phyloP scores from a whole-genome alignment of 176 grass and related monocot species.

The Miscanthus lutarioriparius region DNA sequence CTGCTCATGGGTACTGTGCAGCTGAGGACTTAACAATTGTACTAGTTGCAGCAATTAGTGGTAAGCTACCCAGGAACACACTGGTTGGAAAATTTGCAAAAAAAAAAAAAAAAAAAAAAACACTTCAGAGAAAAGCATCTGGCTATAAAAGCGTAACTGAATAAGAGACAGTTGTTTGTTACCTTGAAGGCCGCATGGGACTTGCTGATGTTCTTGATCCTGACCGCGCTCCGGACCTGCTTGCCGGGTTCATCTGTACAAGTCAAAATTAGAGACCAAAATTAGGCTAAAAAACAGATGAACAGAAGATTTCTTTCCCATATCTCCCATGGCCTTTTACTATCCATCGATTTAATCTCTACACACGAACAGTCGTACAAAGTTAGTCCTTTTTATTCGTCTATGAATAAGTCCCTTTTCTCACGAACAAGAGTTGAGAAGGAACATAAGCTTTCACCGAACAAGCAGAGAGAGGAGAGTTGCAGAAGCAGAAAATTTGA shows the following conservation, averaged over 20 bases:
- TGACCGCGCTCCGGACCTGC: constrained; percentile 85
- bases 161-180: background rate
- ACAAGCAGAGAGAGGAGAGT: constrained; percentile 2
- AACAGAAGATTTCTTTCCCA: background rate
- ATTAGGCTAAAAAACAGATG: background rate
- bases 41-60: background rate
- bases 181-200: constrained; percentile 96
- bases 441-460: background rate
- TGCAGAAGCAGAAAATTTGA: background rate
- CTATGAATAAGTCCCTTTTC: background rate
- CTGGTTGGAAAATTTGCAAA: background rate
- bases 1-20: background rate
- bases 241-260: constrained; percentile 86
- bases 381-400: background rate
- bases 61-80: background rate
- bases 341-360: background rate
- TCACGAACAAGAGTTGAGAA: background rate
- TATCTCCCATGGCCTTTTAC: background rate
- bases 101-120: constrained; percentile 19
- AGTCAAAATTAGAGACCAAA: constrained; percentile 13
- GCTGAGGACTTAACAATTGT: background rate
- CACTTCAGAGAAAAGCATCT: background rate
- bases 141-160: background rate
- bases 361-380: background rate
- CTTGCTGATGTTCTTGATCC: constrained; percentile 98